A percentile compares a stretch with the other conserved stretches of the same genome.
phyloP scores from a whole-genome alignment of 306 rosid genomes.

The Malus sieversii region DNA sequence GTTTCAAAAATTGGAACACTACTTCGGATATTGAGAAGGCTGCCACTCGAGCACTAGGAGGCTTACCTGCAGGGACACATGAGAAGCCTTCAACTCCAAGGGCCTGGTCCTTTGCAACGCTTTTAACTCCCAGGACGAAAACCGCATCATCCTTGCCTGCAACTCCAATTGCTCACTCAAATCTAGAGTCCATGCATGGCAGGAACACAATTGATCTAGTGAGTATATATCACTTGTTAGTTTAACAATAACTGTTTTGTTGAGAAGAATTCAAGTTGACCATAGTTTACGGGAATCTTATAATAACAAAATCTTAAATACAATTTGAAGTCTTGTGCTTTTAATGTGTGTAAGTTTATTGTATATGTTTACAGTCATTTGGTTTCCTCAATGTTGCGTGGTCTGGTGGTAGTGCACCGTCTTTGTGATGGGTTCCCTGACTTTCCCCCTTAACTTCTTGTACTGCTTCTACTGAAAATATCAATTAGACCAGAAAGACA shows the following conservation, averaged over 20 bases:
- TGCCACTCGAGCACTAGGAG: conserved; percentile 40
- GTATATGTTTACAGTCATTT: not conserved
- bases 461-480: not conserved
- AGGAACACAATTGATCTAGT: conserved; percentile 25
- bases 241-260: not conserved
- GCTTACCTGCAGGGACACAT: conserved; percentile 25
- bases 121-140: conserved; percentile 33
- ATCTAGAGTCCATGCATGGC: conserved; percentile 55
- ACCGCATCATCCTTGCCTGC: conserved; percentile 51
- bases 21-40: conserved; percentile 54
- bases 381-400: not conserved
- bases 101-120: conserved; percentile 48
- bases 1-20: conserved; percentile 38
- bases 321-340: not conserved
- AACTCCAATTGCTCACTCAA: conserved; percentile 51
- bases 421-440: not conserved
- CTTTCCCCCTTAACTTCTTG: not conserved
- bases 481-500: not conserved
- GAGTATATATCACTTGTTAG: conserved; percentile 21
- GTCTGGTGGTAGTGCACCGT: not conserved
- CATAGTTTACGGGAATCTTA: not conserved
- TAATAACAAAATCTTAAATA: not conserved
- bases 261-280: not conserved
- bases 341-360: not conserved
- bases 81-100: conserved; percentile 46